Evolutionary conservation across 75 land plant genomes (phyloP).

Genomic region (Pinus taeda): DNA sequence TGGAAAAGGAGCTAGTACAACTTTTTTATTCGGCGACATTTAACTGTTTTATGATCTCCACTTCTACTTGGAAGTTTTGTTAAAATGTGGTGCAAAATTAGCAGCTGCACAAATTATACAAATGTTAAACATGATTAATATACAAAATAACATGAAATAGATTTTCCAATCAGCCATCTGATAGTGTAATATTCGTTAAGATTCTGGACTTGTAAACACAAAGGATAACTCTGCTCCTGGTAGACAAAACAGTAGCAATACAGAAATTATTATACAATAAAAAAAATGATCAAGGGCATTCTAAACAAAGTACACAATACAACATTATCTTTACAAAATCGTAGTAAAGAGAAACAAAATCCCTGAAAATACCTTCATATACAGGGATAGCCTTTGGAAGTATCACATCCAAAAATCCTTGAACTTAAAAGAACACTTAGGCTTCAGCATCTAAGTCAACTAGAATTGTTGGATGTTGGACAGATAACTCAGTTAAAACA

Average conservation of each 20-base stretch:
- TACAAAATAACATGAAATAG: too few relatives aligned
- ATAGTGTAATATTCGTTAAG: not conserved
- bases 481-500: not conserved
- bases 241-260: not conserved
- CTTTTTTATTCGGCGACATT: too few relatives aligned
- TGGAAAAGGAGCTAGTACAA: too few relatives aligned
- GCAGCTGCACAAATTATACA: too few relatives aligned
- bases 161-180: not conserved
- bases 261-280: not conserved
- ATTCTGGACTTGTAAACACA: not conserved
- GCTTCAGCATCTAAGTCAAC: not conserved
- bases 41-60: too few relatives aligned
- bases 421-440: not conserved
- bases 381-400: not conserved
- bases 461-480: not conserved
- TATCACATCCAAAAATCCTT: not conserved
- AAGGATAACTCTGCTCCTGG: not conserved
- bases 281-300: not conserved
- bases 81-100: too few relatives aligned
- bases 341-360: not conserved
- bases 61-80: too few relatives aligned
- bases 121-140: not conserved
- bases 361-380: slow-evolving; percentile 1
- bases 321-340: not conserved
- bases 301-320: too few relatives aligned